Evolutionary conservation across 2,329 filamentous ascomycete species (phyloP).

Genomic region (Fusarium sp.): DNA sequence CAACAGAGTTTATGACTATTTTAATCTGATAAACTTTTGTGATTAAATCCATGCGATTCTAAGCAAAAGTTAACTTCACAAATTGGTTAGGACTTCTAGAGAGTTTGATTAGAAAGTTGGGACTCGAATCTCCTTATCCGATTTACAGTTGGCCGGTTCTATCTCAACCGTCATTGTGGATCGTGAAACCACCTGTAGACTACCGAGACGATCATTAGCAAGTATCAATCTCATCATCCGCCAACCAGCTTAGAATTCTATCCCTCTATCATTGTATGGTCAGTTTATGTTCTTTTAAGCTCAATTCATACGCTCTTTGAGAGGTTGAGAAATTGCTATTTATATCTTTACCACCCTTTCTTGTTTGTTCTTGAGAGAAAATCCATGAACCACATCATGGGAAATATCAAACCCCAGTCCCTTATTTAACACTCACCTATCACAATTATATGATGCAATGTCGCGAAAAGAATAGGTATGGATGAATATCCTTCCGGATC

Average conservation of each 20-base stretch:
- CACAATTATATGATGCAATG: conserved; percentile 2
- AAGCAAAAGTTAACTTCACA: background rate
- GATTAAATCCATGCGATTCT: background rate
- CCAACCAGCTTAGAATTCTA: background rate
- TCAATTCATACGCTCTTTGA: background rate
- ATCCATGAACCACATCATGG: background rate
- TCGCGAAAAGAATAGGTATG: background rate
- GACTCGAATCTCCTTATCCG: background rate
- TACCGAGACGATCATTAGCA: conserved; percentile 6
- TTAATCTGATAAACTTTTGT: background rate
- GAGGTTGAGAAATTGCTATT: background rate
- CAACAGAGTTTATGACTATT: background rate
- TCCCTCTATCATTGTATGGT: background rate
- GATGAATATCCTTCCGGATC: background rate
- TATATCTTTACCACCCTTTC: background rate
- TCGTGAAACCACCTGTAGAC: background rate
- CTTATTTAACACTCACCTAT: background rate
- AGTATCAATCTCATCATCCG: background rate
- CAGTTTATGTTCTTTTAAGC: background rate
- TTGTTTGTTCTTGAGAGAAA: no score
- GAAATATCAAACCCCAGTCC: background rate
- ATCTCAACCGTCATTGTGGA: conserved; percentile 17
- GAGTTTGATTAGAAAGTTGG: background rate
- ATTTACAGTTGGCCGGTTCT: background rate
- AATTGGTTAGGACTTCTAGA: background rate